A percentile compares a stretch with the other conserved stretches of the same genome.
Evolutionary conservation across 2,329 filamentous ascomycete genomes (phyloP).

Genomic region (Juglanconis sp.): DNA sequence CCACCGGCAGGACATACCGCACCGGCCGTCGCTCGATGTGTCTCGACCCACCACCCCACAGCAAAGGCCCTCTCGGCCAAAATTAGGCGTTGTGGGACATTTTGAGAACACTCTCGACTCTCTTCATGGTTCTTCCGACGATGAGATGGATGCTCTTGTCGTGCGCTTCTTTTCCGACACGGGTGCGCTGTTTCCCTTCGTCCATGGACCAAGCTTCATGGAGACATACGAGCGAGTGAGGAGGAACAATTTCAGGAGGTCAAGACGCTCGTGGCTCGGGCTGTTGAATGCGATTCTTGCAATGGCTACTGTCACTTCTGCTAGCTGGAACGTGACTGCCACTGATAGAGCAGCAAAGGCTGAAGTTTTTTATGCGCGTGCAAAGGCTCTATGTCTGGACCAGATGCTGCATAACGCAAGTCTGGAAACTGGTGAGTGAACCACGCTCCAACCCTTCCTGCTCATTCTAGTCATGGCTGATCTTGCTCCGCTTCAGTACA

Average conservation of each 20-base stretch:
- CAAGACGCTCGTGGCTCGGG: conserved; percentile 47
- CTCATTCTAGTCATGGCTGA: background rate
- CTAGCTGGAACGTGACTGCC: conserved; percentile 25
- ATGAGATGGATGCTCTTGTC: conserved; percentile 16
- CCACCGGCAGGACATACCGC: background rate
- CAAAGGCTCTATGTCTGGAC: conserved; percentile 39
- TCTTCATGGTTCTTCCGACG: conserved; percentile 14
- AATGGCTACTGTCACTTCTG: conserved; percentile 38
- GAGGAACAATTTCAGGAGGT: conserved; percentile 25
- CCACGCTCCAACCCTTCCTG: background rate
- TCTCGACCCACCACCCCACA: conserved; percentile 11
- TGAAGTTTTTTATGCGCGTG: conserved; percentile 43
- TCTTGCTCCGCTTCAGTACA: conserved; percentile 35
- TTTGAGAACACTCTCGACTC: background rate
- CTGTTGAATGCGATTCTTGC: conserved; percentile 49
- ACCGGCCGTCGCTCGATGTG: conserved; percentile 15
- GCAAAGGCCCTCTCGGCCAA: background rate
- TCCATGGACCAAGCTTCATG: conserved; percentile 20
- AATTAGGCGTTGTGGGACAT: background rate
- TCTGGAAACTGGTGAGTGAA: conserved; percentile 38
- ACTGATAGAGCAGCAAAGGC: conserved; percentile 36
- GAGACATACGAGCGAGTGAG: conserved; percentile 18
- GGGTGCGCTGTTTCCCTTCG: conserved; percentile 21
- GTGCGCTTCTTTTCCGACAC: conserved; percentile 21
- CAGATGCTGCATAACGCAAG: conserved; percentile 39